These are phyloP conservation scores for Colletotrichum lini DNA, from an alignment of 2,329 filamentous ascomycete species.

Conservation along the genomic window DNA sequence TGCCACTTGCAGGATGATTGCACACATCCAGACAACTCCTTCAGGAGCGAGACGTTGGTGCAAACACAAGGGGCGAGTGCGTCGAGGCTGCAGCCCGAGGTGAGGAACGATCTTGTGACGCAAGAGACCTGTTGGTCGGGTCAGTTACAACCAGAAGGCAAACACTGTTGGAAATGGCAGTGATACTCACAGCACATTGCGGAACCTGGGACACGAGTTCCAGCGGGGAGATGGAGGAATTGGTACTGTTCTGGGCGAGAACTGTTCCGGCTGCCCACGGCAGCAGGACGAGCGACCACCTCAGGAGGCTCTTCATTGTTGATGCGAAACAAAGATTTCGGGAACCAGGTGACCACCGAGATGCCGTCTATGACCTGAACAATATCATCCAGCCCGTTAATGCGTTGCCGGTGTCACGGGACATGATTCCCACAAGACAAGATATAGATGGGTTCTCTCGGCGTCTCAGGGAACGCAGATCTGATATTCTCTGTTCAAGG, in stretches of 20 bases:
- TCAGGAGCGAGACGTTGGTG: conserved; percentile 32
- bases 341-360: not conserved
- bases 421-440: conserved; percentile 12
- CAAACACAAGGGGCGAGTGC: conserved; percentile 27
- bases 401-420: conserved; percentile 19
- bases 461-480: conserved; percentile 3
- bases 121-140: not conserved
- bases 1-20: conserved; percentile 19
- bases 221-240: conserved; percentile 6
- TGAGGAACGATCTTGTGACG: not conserved
- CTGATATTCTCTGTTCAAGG: not conserved
- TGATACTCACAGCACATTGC: conserved; percentile 20
- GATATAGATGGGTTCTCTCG: not conserved
- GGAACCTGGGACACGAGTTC: conserved; percentile 25
- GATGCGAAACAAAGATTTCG: conserved; percentile 6
- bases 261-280: conserved; percentile 23
- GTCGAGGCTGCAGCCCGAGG: conserved; percentile 18
- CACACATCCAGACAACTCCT: conserved; percentile 25
- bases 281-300: conserved; percentile 25
- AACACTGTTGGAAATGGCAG: too few relatives aligned
- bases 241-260: not conserved
- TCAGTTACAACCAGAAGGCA: not conserved
- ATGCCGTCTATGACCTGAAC: not conserved
- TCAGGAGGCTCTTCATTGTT: conserved; percentile 24
- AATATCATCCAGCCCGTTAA: conserved; percentile 4